Conservation (phyloP, 1,139 yeast species). For the Kluyveromyces sp. region DNA sequence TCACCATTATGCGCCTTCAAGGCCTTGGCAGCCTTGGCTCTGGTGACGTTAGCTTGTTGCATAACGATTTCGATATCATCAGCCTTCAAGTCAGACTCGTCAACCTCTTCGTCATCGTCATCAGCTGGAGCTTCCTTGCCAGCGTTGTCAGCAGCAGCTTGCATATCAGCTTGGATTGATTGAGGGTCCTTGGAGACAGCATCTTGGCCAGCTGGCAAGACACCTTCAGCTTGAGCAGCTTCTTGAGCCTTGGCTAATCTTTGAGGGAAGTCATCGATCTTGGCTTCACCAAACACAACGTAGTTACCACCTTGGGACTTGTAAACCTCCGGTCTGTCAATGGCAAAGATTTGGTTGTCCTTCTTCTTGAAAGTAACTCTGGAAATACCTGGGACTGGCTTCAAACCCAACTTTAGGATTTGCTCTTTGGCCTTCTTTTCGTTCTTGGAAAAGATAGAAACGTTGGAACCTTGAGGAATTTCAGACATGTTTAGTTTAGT, state of each 20-base stretch:
- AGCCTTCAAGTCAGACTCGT: constrained; percentile 70
- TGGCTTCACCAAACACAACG: constrained; percentile 96
- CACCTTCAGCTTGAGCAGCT: constrained; percentile 41
- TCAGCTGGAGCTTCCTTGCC: constrained; percentile 11
- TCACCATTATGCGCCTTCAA: constrained; percentile 85
- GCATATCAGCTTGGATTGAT: constrained; percentile 78
- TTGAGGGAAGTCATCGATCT: constrained; percentile 84
- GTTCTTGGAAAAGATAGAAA: constrained; percentile 76
- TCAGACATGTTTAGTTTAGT: constrained; percentile 25
- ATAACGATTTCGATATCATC: constrained; percentile 76
- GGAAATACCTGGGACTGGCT: constrained; percentile 84
- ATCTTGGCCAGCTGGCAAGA: constrained; percentile 31
- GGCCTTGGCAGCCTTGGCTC: constrained; percentile 87
- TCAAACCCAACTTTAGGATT: constrained; percentile 83
- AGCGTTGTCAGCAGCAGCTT: constrained; percentile 57
- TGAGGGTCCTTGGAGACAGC: constrained; percentile 32
- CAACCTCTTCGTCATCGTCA: constrained; percentile 60
- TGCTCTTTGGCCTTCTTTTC: constrained; percentile 95
- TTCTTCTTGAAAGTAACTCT: constrained; percentile 96
- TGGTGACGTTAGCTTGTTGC: constrained; percentile 84
- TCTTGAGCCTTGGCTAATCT: constrained; percentile 72
- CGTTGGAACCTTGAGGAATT: constrained; percentile 86
- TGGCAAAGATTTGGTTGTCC: constrained; percentile 88
- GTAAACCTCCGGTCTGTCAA: constrained; percentile 93
- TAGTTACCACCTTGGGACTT: constrained; percentile 90